Conservation (phyloP, 2,329 filamentous ascomycete species). For the Trichoderma sp. region DNA sequence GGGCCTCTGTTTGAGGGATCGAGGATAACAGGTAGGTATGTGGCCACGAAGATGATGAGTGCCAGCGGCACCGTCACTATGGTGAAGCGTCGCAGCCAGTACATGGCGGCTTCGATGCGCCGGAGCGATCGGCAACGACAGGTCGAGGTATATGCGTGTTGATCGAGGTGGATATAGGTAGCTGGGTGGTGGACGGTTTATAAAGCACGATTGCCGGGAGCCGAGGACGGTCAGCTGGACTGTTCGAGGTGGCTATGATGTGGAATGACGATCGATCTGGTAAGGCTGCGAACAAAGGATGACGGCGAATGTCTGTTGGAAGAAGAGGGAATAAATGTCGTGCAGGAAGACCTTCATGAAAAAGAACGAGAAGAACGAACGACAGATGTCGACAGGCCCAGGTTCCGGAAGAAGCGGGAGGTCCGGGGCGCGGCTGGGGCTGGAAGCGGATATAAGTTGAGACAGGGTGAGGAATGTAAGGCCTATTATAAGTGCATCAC, state of each 20-base stretch:
- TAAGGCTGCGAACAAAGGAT: not conserved
- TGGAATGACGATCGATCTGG: not conserved
- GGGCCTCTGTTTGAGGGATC: constrained; percentile 63
- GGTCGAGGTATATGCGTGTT: not conserved
- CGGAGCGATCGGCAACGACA: constrained; percentile 1
- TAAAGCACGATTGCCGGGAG: not conserved
- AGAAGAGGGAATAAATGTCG: not conserved
- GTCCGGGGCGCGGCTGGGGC: constrained; percentile 7
- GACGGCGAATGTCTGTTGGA: not conserved
- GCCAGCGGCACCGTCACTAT: constrained; percentile 41
- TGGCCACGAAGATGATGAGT: constrained; percentile 48
- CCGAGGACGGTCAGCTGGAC: not conserved
- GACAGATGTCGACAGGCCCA: not conserved
- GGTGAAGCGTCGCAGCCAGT: constrained; percentile 46
- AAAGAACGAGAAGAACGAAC: not conserved
- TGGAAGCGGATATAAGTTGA: constrained; percentile 13
- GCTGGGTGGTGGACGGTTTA: not conserved
- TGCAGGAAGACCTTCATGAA: not conserved
- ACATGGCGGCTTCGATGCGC: constrained; percentile 36
- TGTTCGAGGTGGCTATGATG: not conserved
- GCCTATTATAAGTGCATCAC: constrained; percentile 26
- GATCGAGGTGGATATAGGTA: not conserved
- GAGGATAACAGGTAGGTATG: constrained; percentile 53
- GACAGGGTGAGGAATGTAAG: not conserved
- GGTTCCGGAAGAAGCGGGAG: constrained; percentile 9